Base-by-base conservation (phyloP, 2,329 filamentous ascomycete species). In the Ambrosiella xylebori region DNA sequence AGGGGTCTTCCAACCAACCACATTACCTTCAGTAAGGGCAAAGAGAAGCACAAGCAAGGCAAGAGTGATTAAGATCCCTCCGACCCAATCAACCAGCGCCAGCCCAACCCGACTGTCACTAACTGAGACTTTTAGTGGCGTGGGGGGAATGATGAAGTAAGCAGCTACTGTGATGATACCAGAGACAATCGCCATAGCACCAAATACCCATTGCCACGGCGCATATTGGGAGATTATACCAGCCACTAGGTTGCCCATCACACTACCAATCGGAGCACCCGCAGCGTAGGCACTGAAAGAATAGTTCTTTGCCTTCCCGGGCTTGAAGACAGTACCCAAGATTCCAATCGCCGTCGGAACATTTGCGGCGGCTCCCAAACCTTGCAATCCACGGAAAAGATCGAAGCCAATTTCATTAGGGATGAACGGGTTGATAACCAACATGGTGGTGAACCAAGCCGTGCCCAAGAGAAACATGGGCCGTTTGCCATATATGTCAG, bases 291-390 rank as follows among this genome's bases (percentile, higher is more conserved):
- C 74, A 41, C 78, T 79, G 63, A 87, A 86, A 1, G 82, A 82
- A 65, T 85, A 84, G 63, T 84, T 86, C 68, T 85, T 86, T 3
- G 81, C 78, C 62, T 79, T 81, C 0, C 83, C 81, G 0, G 82
- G 81, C 1, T 78, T 77, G 57, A 86, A 86, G 0, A 80, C 85
- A 1, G 78, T 77, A 0, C 82, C 82, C 2, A 87, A 67, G 44
- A 86, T 86, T 0, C 84, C 84, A 64, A 87, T 79, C 0, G 83
- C 84, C 0, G 82, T 85, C 0, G 84, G 83, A 0, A 86, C 80
- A 64, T 84, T 86, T 13, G 82, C 81, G 1, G 84, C 83, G 35
- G 80, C 80, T 1, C 82, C 82, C 3, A 87, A 66, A 1, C 84
- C 84, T 62, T 86, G 82, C 7, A 87, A 69, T 0, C 77, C 84